Conservation (phyloP, 768 basidiomycete species). For the Lactarius quietus region DNA sequence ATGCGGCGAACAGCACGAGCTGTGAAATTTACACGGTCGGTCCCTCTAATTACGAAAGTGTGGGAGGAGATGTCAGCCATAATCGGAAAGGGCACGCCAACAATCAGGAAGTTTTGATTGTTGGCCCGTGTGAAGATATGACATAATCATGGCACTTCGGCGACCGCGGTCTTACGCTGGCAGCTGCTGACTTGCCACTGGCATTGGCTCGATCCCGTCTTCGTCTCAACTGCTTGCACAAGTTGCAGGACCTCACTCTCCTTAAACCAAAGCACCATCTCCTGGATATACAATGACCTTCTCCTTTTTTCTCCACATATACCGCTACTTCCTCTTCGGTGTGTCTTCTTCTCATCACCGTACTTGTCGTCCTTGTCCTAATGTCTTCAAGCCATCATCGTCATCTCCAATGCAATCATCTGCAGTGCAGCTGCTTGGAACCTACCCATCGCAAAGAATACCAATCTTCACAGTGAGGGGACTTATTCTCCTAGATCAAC, state of each 20-base stretch:
- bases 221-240: slow-evolving; percentile 3
- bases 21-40: background rate
- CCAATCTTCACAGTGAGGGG: slow-evolving; percentile 7
- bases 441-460: slow-evolving; percentile 12
- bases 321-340: slow-evolving; percentile 16
- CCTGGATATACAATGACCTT: background rate
- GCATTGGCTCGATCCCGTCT: background rate
- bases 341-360: background rate
- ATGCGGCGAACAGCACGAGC: slow-evolving; percentile 58
- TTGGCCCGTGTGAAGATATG: background rate
- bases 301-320: background rate
- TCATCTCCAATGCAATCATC: slow-evolving; percentile 24
- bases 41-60: slow-evolving; percentile 8
- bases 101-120: background rate
- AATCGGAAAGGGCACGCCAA: background rate
- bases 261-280: background rate
- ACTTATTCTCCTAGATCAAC: no score
- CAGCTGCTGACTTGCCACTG: background rate
- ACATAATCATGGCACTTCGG: background rate
- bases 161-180: background rate
- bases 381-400: slow-evolving; percentile 8
- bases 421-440: slow-evolving; percentile 27
- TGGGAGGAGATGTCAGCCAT: slow-evolving; percentile 15
- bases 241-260: slow-evolving; percentile 10
- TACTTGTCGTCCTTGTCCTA: background rate